Percentiles rank a stretch among this genome's conserved stretches.
Conservation (phyloP, 2,329 filamentous ascomycete genomes). For the Aschersonia sp. region DNA sequence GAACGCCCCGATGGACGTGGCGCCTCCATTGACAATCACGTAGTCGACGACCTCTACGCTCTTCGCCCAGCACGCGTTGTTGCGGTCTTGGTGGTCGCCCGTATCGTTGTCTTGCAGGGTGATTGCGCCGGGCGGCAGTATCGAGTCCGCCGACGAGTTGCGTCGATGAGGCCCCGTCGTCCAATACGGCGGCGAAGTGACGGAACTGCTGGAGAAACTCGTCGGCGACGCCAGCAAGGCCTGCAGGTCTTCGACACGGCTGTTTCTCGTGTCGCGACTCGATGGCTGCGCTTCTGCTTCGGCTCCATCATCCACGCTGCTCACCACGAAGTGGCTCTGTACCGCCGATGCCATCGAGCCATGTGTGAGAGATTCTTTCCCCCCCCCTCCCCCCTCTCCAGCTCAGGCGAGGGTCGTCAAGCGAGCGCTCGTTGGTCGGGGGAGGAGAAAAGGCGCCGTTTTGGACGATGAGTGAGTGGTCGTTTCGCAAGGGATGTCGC, state of each 20-base stretch:
- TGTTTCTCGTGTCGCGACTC: neutral
- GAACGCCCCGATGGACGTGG: slow-evolving; percentile 64
- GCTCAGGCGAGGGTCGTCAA: no score
- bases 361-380: neutral
- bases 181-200: slow-evolving; percentile 31
- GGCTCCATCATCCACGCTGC: slow-evolving; percentile 3
- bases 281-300: neutral
- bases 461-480: no score
- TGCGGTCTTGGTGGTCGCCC: slow-evolving; percentile 32
- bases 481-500: no score
- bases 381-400: no score
- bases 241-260: neutral
- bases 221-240: neutral
- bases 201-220: neutral
- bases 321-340: slow-evolving; percentile 7
- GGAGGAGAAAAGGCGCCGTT: no score
- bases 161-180: slow-evolving; percentile 19
- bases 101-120: slow-evolving; percentile 49
- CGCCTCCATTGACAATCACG: slow-evolving; percentile 40
- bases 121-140: slow-evolving; percentile 39
- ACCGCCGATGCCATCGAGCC: neutral
- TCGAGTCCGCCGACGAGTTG: slow-evolving; percentile 30
- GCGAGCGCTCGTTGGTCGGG: no score
- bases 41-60: slow-evolving; percentile 45
- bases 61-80: slow-evolving; percentile 49